Evolutionary conservation across 1,284 basidiomycete species (phyloP).

Genomic region (Apiotrichum porosum): DNA sequence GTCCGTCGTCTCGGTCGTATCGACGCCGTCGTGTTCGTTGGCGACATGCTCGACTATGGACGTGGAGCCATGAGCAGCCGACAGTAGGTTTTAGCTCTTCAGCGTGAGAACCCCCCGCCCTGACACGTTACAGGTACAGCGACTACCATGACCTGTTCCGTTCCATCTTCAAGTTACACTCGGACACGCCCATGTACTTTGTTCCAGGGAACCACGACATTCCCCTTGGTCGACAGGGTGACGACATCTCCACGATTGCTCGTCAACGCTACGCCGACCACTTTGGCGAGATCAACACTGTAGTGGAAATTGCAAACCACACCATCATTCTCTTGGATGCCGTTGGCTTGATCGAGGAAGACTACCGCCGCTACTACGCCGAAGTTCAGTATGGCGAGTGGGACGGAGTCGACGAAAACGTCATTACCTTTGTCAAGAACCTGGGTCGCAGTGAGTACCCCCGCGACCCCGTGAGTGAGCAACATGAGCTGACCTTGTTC

Average conservation of each 20-base stretch:
- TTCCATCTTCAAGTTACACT: constrained; percentile 56
- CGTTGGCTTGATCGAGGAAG: constrained; percentile 68
- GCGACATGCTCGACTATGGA: constrained; percentile 71
- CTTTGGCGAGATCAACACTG: constrained; percentile 41
- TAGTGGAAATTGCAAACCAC: constrained; percentile 59
- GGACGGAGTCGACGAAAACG: constrained; percentile 57
- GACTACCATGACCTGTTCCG: constrained; percentile 60
- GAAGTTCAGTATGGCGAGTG: constrained; percentile 56
- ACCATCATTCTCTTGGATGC: constrained; percentile 69
- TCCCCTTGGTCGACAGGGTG: constrained; percentile 55
- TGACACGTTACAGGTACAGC: constrained; percentile 54
- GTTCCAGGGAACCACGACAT: constrained; percentile 85
- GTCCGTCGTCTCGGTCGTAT: constrained; percentile 58
- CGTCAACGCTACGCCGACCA: constrained; percentile 60
- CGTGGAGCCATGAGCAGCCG: constrained; percentile 56
- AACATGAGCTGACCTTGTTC: background rate
- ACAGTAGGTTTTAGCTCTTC: constrained; percentile 57
- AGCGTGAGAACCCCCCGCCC: constrained; percentile 1
- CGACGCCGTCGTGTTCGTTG: constrained; percentile 70
- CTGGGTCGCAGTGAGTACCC: constrained; percentile 55
- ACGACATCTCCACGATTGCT: constrained; percentile 58
- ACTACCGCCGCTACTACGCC: constrained; percentile 61
- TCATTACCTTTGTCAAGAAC: constrained; percentile 65
- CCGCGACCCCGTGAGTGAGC: too few species aligned
- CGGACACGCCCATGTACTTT: constrained; percentile 54